Evolutionary conservation across 108 stramenopile genomes (phyloP), one percentile per base, ranked within the genome.

Genomic region (Licmophora abbreviata): DNA sequence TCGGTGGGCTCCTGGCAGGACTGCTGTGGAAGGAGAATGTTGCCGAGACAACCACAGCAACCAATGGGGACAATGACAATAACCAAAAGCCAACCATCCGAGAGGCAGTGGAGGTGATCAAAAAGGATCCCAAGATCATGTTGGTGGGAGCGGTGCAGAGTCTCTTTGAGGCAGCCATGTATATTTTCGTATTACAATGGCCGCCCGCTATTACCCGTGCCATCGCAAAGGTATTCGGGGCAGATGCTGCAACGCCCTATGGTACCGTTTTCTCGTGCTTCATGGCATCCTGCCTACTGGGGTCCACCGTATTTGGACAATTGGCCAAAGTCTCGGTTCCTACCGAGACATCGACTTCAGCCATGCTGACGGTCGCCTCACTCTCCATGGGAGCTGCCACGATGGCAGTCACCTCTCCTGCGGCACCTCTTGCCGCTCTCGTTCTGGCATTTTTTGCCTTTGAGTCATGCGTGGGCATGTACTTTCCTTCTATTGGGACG

Each of bases 401-500:
- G 0, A 54, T 66, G 37, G 63, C 79, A n/a, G 71, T 66, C n/a
- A 46, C 79, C 15, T 51, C 71, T 20, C 36, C 41, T 22, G 56
- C 59, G 4, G 23, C 51, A 4, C 54, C 68, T 20, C 35, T 66
- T 2, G 60, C 70, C 0, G 21, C 64, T 11, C 63, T 75, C 4
- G 77, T 71, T 21, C 51, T 42, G 29, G 42, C 25, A 18, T 51
- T 61, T 45, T 93, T 96, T 72, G 61, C 81, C 4, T 99, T 97
- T 74, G 98, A 99, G 61, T 85, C 85, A 1, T 94, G 92, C 64
- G 95, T 97, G 5, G 98, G 98, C 10, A 76, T 95, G 71, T 99
- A 97, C 63, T 96, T 95, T 59, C 96, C 98, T 1, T 65, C 81
- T 12, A 94, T 97, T 50, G 96, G 93, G 18, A 96, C 92, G 11